Percentiles rank a stretch among this genome's conserved stretches.
These are phyloP conservation scores for Protomyces pachydermus DNA, from an alignment of 1,139 yeast species.

Conservation along the genomic window DNA sequence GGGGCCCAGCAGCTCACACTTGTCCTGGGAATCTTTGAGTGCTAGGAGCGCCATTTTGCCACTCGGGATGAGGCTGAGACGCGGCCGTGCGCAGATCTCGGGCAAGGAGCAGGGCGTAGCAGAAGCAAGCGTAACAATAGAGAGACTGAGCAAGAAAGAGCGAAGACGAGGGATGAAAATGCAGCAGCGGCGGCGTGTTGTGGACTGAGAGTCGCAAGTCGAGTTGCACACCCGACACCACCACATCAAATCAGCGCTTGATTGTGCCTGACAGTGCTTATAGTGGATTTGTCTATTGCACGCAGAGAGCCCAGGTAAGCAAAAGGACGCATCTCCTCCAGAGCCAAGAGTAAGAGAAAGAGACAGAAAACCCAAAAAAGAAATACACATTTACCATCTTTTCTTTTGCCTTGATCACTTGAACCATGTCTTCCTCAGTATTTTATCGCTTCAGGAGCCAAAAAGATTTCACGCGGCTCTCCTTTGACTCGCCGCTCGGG, in stretches of 20 bases:
- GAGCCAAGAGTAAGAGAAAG: background rate
- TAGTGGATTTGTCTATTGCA: no score
- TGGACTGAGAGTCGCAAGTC: no score
- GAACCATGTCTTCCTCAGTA: constrained; percentile 78
- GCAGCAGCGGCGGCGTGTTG: no score
- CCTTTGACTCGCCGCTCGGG: constrained; percentile 74
- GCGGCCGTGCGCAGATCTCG: no score
- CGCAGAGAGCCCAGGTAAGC: background rate
- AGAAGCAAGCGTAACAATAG: no score
- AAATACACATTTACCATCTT: background rate
- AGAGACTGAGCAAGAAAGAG: no score
- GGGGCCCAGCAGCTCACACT: constrained; percentile 45
- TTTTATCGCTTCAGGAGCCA: constrained; percentile 86
- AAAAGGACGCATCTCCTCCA: background rate
- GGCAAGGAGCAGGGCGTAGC: no score
- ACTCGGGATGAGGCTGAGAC: no score
- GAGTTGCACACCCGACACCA: no score
- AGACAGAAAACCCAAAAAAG: background rate
- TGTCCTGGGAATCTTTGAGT: background rate
- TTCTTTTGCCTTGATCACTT: background rate
- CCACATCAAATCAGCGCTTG: no score
- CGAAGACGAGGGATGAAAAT: no score
- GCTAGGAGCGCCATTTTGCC: background rate
- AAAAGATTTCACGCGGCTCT: constrained; percentile 68
- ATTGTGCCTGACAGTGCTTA: no score